Percentiles rank a stretch among this genome's conserved stretches.
Evolutionary conservation across 1,284 basidiomycete genomes (phyloP).

Genomic region (Coriolopsis trogii): DNA sequence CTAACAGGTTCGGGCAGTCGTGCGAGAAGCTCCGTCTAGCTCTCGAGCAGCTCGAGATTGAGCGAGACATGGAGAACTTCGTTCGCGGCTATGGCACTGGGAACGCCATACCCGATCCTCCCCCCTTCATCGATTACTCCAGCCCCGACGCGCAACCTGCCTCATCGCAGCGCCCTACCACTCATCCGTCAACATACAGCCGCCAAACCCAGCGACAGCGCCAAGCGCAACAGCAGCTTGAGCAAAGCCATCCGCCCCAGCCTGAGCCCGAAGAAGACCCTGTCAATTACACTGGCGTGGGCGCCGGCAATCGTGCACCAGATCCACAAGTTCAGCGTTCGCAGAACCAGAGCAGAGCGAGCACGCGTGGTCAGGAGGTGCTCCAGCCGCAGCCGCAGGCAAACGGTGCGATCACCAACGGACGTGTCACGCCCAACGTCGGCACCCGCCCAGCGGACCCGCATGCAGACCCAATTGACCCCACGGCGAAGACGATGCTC

Average conservation of each 20-base stretch:
- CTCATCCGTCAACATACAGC: slow-evolving; percentile 58
- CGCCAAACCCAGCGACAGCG: slow-evolving; percentile 56
- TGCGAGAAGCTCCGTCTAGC: slow-evolving; percentile 86
- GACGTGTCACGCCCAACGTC: slow-evolving; percentile 16
- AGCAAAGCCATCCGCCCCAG: slow-evolving; percentile 41
- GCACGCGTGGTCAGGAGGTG: slow-evolving; percentile 31
- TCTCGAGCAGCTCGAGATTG: slow-evolving; percentile 82
- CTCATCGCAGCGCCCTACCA: slow-evolving; percentile 53
- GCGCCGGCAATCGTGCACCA: slow-evolving; percentile 44
- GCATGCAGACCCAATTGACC: slow-evolving; percentile 58
- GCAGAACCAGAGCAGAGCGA: slow-evolving; percentile 34
- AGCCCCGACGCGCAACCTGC: slow-evolving; percentile 64
- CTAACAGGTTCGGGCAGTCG: slow-evolving; percentile 52
- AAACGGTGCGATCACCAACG: slow-evolving; percentile 33
- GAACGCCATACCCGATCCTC: slow-evolving; percentile 81
- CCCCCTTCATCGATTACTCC: slow-evolving; percentile 80
- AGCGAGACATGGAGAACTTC: slow-evolving; percentile 84
- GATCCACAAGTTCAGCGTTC: slow-evolving; percentile 32
- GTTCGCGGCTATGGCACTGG: slow-evolving; percentile 87
- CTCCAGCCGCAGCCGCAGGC: slow-evolving; percentile 10
- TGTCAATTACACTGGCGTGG: slow-evolving; percentile 68
- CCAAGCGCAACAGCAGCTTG: slow-evolving; percentile 38
- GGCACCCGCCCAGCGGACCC: slow-evolving; percentile 45
- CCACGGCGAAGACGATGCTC: slow-evolving; percentile 58
- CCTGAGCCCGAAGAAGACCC: slow-evolving; percentile 34